These are phyloP conservation scores for Podospora anserina DNA, from an alignment of 495 filamentous ascomycete genomes.

Conservation along the genomic window DNA sequence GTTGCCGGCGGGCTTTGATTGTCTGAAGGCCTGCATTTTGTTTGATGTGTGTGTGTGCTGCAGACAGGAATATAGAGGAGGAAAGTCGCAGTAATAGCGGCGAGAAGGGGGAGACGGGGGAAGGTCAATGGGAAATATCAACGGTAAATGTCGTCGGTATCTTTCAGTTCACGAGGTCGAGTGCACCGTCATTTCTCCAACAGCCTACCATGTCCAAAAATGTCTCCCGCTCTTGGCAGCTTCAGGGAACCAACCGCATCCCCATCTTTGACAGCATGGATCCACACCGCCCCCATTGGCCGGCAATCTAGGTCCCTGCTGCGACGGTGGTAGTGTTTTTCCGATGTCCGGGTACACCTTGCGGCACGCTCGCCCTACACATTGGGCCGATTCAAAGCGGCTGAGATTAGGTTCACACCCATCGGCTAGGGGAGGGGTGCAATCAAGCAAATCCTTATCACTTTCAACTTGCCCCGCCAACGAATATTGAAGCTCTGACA, in stretches of 20 bases:
- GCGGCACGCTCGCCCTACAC: not conserved
- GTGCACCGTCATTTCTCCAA: conserved; percentile 23
- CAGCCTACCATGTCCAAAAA: conserved; percentile 16
- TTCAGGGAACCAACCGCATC: conserved; percentile 15
- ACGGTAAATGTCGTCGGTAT: conserved; percentile 8
- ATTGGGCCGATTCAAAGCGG: conserved; percentile 1
- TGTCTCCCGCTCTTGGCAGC: conserved; percentile 9
- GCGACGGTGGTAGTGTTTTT: conserved; percentile 20
- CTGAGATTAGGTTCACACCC: not conserved
- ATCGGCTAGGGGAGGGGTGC: not conserved
- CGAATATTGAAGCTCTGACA: conserved; percentile 6
- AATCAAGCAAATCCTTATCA: not conserved
- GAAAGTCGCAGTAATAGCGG: not conserved
- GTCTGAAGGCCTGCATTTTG: conserved; percentile 49
- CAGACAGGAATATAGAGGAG: not conserved
- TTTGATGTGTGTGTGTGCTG: conserved; percentile 2
- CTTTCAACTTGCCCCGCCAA: conserved; percentile 8
- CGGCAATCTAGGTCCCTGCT: not conserved
- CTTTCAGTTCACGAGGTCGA: conserved; percentile 2
- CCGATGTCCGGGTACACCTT: conserved; percentile 9
- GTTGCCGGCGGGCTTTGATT: conserved; percentile 44
- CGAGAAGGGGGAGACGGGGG: not conserved
- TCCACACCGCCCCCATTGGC: conserved; percentile 8
- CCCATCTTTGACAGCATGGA: conserved; percentile 6
- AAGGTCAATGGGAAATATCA: too few relatives aligned